Percentiles rank a stretch among this genome's conserved stretches.
phyloP scores from a whole-genome alignment of 73 alveolate species.

The Tetrahymena elliotti region DNA sequence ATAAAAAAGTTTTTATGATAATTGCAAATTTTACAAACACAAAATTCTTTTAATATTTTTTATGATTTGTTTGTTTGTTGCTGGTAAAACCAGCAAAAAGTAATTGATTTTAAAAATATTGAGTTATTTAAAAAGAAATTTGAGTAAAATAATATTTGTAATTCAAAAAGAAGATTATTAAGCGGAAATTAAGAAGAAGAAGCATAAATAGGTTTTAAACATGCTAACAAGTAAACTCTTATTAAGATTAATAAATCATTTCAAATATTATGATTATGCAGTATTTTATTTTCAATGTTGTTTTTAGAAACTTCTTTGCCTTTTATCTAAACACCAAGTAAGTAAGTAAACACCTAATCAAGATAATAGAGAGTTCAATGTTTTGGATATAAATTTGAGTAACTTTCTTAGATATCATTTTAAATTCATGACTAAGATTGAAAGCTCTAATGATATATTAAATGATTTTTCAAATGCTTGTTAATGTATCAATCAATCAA shows the following conservation, averaged over 20 bases:
- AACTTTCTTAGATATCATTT: neutral
- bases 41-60: no score
- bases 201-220: neutral
- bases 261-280: neutral
- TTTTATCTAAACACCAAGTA: neutral
- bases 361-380: neutral
- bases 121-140: no score
- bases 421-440: neutral
- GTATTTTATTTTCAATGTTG: neutral
- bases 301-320: neutral
- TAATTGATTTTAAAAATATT: no score
- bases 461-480: neutral
- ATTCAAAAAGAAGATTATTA: neutral
- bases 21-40: no score
- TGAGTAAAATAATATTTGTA: no score
- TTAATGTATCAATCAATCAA: neutral
- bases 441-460: neutral
- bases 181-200: neutral
- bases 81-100: no score
- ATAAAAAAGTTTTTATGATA: no score
- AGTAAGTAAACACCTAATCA: neutral
- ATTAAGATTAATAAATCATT: neutral
- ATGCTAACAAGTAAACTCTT: neutral
- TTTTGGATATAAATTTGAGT: neutral
- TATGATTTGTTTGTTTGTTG: no score